phyloP scores from a whole-genome alignment of 2,329 filamentous ascomycete genomes.

The Cercospora berteroae region DNA sequence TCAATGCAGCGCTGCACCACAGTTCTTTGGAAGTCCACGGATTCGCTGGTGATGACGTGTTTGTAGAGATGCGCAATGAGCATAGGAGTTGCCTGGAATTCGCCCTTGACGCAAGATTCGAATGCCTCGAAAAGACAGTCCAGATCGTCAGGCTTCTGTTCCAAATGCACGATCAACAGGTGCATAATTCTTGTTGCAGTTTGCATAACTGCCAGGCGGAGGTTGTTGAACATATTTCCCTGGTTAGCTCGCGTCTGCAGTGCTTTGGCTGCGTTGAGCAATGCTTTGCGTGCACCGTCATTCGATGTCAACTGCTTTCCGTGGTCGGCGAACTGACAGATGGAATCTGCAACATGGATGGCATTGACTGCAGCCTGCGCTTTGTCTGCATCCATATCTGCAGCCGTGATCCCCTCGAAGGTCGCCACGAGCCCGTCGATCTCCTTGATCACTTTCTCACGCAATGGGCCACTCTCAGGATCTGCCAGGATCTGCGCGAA shows the following conservation, averaged over 20 bases:
- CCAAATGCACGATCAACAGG: conserved; percentile 78
- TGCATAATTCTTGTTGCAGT: conserved; percentile 83
- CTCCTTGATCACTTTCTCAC: conserved; percentile 71
- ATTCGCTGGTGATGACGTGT: conserved; percentile 77
- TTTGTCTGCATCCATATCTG: conserved; percentile 61
- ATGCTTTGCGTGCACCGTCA: conserved; percentile 56
- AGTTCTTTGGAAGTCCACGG: conserved; percentile 79
- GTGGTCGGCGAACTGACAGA: conserved; percentile 65
- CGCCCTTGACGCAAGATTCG: conserved; percentile 77
- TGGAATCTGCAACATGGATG: conserved; percentile 78
- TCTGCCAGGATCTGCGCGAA: conserved; percentile 82
- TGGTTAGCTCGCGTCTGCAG: conserved; percentile 71
- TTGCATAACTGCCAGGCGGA: conserved; percentile 84
- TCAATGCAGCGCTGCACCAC: conserved; percentile 84
- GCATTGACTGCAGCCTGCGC: conserved; percentile 82
- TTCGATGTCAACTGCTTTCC: conserved; percentile 64
- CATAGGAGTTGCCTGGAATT: conserved; percentile 72
- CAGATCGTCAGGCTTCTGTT: conserved; percentile 59
- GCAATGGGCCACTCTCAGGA: conserved; percentile 68
- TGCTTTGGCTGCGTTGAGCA: conserved; percentile 68
- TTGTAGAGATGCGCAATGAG: conserved; percentile 82
- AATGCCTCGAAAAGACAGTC: conserved; percentile 83
- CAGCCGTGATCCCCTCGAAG: conserved; percentile 46
- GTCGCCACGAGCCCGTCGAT: conserved; percentile 68
- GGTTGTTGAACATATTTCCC: conserved; percentile 65